A percentile compares a stretch with the other conserved stretches of the same genome.
Conservation (phyloP, 345 rosid genomes). For the Pseudoturritis turrita region DNA sequence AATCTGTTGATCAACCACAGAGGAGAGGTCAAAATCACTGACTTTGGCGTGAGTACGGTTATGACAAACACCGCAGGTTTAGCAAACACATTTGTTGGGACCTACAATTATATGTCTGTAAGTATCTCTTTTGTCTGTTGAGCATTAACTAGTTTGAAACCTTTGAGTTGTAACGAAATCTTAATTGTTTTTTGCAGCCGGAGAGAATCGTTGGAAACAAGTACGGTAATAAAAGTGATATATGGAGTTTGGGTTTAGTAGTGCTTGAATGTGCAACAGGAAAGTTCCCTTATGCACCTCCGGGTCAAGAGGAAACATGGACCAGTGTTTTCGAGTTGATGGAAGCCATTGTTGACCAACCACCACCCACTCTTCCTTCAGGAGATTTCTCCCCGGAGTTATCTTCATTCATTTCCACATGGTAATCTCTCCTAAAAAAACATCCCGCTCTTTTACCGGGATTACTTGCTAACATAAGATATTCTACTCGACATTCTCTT, state of each 20-base stretch:
- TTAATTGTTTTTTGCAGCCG: conserved; percentile 42
- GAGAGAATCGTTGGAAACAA: conserved; percentile 71
- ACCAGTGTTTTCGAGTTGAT: conserved; percentile 71
- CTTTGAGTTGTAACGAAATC: background rate
- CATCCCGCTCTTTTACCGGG: background rate
- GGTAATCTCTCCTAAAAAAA: conserved; percentile 37
- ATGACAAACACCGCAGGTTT: conserved; percentile 71
- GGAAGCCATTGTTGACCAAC: conserved; percentile 78
- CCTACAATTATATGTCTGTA: conserved; percentile 89
- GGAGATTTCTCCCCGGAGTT: conserved; percentile 66
- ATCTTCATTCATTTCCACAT: conserved; percentile 72
- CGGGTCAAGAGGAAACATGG: conserved; percentile 65
- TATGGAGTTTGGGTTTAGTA: conserved; percentile 95
- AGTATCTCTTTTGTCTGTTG: conserved; percentile 26
- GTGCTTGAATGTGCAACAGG: conserved; percentile 89
- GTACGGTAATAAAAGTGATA: conserved; percentile 75
- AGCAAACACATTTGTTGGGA: conserved; percentile 83
- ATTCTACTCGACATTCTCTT: conserved; percentile 17
- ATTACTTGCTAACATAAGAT: background rate
- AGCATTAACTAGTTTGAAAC: background rate
- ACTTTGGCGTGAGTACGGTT: conserved; percentile 88
- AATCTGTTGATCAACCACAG: conserved; percentile 77
- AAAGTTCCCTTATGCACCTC: conserved; percentile 74
- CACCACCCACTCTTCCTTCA: conserved; percentile 70
- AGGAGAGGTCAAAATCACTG: conserved; percentile 90